phyloP scores from a whole-genome alignment of 257 asterid genomes.

The Nicotiana otophora region DNA sequence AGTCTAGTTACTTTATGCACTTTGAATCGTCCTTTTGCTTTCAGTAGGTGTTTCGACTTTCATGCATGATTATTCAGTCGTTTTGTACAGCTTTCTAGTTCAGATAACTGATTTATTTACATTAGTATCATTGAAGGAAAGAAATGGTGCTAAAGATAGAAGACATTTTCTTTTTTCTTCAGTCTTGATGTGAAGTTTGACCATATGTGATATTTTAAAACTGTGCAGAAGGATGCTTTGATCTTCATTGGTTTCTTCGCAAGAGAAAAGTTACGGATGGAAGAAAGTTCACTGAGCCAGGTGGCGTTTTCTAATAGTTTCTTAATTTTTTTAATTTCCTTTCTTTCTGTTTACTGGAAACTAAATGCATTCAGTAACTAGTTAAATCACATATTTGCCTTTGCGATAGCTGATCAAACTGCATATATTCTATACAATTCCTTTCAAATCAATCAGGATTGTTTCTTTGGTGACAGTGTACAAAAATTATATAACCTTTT shows the following conservation, averaged over 20 bases:
- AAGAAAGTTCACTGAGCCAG: neutral
- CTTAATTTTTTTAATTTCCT: neutral
- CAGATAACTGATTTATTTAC: neutral
- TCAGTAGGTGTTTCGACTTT: neutral
- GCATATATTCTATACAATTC: neutral
- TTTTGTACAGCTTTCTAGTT: neutral
- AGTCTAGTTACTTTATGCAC: neutral
- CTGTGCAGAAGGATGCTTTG: slow-evolving; percentile 21
- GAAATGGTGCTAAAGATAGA: neutral
- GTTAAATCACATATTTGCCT: neutral
- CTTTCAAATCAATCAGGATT: neutral
- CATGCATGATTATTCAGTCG: neutral
- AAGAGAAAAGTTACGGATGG: neutral
- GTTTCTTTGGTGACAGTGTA: neutral
- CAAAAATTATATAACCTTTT: neutral
- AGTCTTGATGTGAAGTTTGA: neutral
- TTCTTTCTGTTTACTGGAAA: neutral
- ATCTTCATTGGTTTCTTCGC: slow-evolving; percentile 15
- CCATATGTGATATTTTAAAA: neutral
- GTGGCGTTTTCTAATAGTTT: neutral
- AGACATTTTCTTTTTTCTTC: neutral
- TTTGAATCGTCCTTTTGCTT: neutral
- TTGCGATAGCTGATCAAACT: neutral
- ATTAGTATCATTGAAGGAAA: neutral
- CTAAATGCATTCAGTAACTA: neutral